Conservation (phyloP, 2,329 filamentous ascomycete species). For the Aspergillus chevalieri region DNA sequence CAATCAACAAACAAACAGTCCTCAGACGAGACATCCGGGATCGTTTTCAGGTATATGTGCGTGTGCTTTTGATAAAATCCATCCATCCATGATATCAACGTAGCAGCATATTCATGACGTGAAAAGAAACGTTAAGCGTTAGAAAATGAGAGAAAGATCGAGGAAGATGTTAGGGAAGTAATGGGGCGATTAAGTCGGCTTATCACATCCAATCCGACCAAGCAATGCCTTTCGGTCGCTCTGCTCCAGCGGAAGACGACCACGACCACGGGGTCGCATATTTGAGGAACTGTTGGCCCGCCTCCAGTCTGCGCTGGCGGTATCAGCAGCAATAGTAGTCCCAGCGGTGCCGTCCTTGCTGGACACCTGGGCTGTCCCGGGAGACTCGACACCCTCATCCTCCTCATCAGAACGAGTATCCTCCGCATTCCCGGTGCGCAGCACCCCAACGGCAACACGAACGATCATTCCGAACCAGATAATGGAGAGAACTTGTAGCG, state of each 20-base stretch:
- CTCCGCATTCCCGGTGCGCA: constrained; percentile 69
- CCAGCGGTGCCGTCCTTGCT: constrained; percentile 20
- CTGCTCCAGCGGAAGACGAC: constrained; percentile 34
- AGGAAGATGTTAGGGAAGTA: constrained; percentile 1
- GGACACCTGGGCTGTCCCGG: constrained; percentile 14
- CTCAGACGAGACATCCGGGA: neutral
- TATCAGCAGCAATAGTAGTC: constrained; percentile 18
- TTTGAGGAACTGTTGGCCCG: constrained; percentile 28
- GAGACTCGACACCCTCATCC: constrained; percentile 56
- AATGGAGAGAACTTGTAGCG: constrained; percentile 72
- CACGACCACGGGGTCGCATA: constrained; percentile 31
- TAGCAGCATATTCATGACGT: constrained; percentile 8
- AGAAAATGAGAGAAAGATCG: constrained; percentile 2
- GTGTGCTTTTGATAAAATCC: neutral
- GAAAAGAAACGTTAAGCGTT: neutral
- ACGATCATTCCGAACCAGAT: constrained; percentile 89
- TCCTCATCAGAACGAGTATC: constrained; percentile 81
- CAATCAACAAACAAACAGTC: neutral
- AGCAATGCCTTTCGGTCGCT: constrained; percentile 63
- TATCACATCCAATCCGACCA: constrained; percentile 76
- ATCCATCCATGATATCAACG: neutral
- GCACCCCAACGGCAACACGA: constrained; percentile 71
- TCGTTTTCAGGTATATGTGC: neutral
- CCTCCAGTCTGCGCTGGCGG: constrained; percentile 26
- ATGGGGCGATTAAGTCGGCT: constrained; percentile 39